These are phyloP conservation scores for Podila clonocystis DNA, from an alignment of 192 early-diverging fungal genomes.

Conservation along the genomic window DNA sequence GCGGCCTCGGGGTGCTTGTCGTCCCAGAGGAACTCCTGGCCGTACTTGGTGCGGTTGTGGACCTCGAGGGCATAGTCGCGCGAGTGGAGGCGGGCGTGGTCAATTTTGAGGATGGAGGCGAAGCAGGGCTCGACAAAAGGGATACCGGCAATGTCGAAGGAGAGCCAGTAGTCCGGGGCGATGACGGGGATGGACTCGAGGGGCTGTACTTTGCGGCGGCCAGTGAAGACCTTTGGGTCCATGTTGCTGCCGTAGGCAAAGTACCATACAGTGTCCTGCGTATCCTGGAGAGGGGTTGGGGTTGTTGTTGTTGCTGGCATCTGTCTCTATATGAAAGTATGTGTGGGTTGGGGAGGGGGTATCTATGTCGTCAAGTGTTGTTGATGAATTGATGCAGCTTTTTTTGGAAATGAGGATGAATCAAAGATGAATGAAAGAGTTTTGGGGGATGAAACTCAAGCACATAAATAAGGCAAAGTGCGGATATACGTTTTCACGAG, in stretches of 20 bases:
- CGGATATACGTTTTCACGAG: too few species aligned
- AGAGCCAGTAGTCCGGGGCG: conserved; percentile 51
- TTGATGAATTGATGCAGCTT: too few species aligned
- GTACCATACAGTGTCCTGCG: conserved; percentile 22
- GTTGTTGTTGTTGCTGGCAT: background rate
- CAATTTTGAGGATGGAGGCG: conserved; percentile 38
- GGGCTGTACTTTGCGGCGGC: conserved; percentile 42
- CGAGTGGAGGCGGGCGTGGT: conserved; percentile 4
- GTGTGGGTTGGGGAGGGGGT: background rate
- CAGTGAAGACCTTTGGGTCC: conserved; percentile 38
- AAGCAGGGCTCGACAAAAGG: conserved; percentile 51
- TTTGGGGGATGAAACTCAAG: too few species aligned
- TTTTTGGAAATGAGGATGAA: too few species aligned
- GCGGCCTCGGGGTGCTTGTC: conserved; percentile 24
- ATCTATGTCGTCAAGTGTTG: too few species aligned
- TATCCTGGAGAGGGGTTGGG: background rate
- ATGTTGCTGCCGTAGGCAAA: conserved; percentile 51
- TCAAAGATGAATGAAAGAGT: too few species aligned
- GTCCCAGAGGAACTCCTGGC: conserved; percentile 39
- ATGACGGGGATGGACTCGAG: conserved; percentile 20
- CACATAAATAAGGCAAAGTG: too few species aligned
- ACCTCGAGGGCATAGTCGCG: conserved; percentile 39
- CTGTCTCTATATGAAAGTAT: background rate
- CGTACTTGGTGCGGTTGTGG: conserved; percentile 27
- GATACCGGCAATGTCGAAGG: conserved; percentile 41